A percentile compares a stretch with the other conserved stretches of the same genome.
phyloP scores from a whole-genome alignment of 2,329 filamentous ascomycete genomes.

The Penicillium rolfsii region DNA sequence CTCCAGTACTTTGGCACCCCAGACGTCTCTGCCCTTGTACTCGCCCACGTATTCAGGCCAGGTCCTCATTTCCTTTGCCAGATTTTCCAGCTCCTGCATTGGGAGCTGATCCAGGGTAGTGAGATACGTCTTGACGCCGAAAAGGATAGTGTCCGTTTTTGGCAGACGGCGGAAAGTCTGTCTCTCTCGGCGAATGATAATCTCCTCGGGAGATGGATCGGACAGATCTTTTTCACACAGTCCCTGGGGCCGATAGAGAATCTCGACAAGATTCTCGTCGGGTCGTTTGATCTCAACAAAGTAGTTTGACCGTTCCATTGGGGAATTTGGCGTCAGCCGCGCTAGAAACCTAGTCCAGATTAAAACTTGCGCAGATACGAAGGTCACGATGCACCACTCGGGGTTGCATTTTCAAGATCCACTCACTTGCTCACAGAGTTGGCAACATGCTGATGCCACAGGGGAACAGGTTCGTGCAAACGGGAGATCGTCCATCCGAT shows the following conservation, averaged over 20 bases:
- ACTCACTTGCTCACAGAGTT: slow-evolving; percentile 48
- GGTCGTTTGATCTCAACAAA: slow-evolving; percentile 54
- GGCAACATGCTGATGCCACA: slow-evolving; percentile 54
- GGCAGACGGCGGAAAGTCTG: slow-evolving; percentile 56
- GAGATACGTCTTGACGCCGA: slow-evolving; percentile 55
- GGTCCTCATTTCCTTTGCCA: slow-evolving; percentile 49
- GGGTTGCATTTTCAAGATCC: background rate
- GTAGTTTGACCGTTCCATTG: slow-evolving; percentile 55
- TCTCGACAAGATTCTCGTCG: slow-evolving; percentile 42
- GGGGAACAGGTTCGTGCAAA: slow-evolving; percentile 52
- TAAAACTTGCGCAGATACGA: slow-evolving; percentile 6
- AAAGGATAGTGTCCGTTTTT: slow-evolving; percentile 51
- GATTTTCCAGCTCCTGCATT: slow-evolving; percentile 45
- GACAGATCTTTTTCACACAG: slow-evolving; percentile 43
- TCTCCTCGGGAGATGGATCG: slow-evolving; percentile 42
- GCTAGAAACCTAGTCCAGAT: slow-evolving; percentile 47
- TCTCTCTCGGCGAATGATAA: slow-evolving; percentile 54
- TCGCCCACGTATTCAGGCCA: slow-evolving; percentile 51
- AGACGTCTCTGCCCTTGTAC: slow-evolving; percentile 52
- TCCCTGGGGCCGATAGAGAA: slow-evolving; percentile 51
- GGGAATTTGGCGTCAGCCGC: slow-evolving; percentile 47
- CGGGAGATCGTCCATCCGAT: slow-evolving; percentile 55
- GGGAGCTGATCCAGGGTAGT: slow-evolving; percentile 47
- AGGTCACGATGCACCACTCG: background rate
- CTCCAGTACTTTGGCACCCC: slow-evolving; percentile 46